These are phyloP conservation scores for Taphrina sp. DNA, from an alignment of 1,139 yeast species.

Conservation along the genomic window DNA sequence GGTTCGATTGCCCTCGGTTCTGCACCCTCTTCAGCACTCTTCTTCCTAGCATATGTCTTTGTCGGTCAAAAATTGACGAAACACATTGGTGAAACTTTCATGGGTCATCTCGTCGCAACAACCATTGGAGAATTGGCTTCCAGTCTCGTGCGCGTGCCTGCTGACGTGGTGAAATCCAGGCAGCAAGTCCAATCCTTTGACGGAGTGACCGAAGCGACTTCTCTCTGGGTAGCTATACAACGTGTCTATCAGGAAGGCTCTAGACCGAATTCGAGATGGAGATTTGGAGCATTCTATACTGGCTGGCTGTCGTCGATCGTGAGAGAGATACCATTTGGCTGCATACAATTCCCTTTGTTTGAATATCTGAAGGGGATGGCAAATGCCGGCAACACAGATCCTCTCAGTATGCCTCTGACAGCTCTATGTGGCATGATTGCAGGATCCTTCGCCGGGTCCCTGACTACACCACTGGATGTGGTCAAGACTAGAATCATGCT, in stretches of 20 bases:
- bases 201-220: constrained; percentile 49
- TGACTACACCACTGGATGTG: constrained; percentile 91
- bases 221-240: constrained; percentile 13
- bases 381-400: constrained; percentile 48
- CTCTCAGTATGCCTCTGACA: constrained; percentile 67
- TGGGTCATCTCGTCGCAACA: constrained; percentile 54
- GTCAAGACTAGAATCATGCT: constrained; percentile 90
- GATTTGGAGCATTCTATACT: constrained; percentile 74
- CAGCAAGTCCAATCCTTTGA: constrained; percentile 59
- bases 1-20: constrained; percentile 94
- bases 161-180: constrained; percentile 91
- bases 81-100: constrained; percentile 1
- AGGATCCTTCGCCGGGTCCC: constrained; percentile 91
- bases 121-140: constrained; percentile 90
- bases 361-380: constrained; percentile 67
- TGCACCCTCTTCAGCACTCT: constrained; percentile 81
- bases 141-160: constrained; percentile 90
- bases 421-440: constrained; percentile 95
- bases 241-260: constrained; percentile 20
- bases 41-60: constrained; percentile 83
- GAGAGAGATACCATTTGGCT: constrained; percentile 94
- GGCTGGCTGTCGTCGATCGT: constrained; percentile 91
- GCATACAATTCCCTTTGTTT: constrained; percentile 90
- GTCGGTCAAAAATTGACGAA: background rate
- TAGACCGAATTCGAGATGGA: constrained; percentile 41